Evolutionary conservation across 2,329 filamentous ascomycete species (phyloP), one percentile per base, ranked within the genome.

Genomic region (Aaosphaeria pasadenensis): DNA sequence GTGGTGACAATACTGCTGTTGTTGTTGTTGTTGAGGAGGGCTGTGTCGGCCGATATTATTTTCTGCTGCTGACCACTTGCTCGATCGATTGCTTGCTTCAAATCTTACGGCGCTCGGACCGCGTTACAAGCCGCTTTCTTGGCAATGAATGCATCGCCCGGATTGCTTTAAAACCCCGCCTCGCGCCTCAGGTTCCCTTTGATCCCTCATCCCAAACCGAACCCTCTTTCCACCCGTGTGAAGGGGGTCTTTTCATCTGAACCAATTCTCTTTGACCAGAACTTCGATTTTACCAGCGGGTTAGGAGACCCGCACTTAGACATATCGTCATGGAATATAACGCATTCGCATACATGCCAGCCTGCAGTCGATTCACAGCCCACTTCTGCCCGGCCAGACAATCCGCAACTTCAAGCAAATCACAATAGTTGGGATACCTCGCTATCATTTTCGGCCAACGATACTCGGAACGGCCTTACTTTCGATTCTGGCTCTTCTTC

Each of bases 221-320:
- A 59, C 65, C 61, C 64, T 67, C 64, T 58, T 57, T n/a, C n/a
- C 59, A 64, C 63, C 59, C 62, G 17, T 45, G 60, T 63, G 66
- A 56, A 63, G 63, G 63, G 66, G 63, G 64, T 54, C 53, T 57
- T 62, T 56, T 47, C 40, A 47, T 9, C 56, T 52, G 54, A 56
- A 54, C 60, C 58, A 67, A 68, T 69, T 67, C 57, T 57, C 50
- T 58, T 63, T 68, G 66, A 69, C 52, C 63, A 68, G 32, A 64
- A 60, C 55, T 54, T 67, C 56, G 58, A 56, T 60, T 66, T 64
- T 56, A 59, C 56, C 59, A 65, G 64, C 66, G 66, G 65, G 65
- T 56, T 58, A 43, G 49, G 59, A 49, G 59, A 57, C 63, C 64
- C 66, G 66, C 63, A 48, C 50, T 55, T 52, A 55, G 59, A 52